These are phyloP conservation scores for Myrmaecium sp. DNA, from an alignment of 2,329 filamentous ascomycete genomes.

Conservation along the genomic window DNA sequence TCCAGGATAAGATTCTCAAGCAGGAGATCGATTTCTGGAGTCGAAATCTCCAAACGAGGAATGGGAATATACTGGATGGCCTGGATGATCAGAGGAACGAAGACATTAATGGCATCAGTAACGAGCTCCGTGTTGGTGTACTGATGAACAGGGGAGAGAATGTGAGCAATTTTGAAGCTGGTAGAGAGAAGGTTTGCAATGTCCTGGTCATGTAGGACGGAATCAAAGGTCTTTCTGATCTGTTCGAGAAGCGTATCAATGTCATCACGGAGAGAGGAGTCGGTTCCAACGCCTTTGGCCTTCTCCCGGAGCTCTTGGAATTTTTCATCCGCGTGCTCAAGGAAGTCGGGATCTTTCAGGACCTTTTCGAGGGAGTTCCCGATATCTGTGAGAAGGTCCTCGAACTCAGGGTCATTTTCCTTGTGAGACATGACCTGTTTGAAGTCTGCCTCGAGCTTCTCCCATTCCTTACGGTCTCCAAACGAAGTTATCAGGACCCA, in stretches of 20 bases:
- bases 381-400: slow-evolving; percentile 56
- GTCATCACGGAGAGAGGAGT: slow-evolving; percentile 54
- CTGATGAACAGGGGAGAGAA: slow-evolving; percentile 49
- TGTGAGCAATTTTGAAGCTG: slow-evolving; percentile 47
- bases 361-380: slow-evolving; percentile 63
- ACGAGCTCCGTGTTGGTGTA: slow-evolving; percentile 55
- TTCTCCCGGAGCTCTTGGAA: slow-evolving; percentile 41
- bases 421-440: slow-evolving; percentile 57
- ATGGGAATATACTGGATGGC: slow-evolving; percentile 78
- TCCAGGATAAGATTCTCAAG: slow-evolving; percentile 84
- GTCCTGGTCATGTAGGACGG: slow-evolving; percentile 55
- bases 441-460: slow-evolving; percentile 52
- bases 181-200: slow-evolving; percentile 53
- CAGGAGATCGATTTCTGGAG: slow-evolving; percentile 67
- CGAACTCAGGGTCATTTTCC: slow-evolving; percentile 65
- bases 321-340: slow-evolving; percentile 55
- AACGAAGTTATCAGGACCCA: slow-evolving; percentile 70
- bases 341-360: slow-evolving; percentile 72
- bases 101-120: slow-evolving; percentile 60
- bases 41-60: slow-evolving; percentile 72
- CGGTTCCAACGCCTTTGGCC: slow-evolving; percentile 39
- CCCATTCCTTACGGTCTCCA: slow-evolving; percentile 58
- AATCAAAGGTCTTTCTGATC: slow-evolving; percentile 47
- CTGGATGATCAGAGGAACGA: slow-evolving; percentile 61
- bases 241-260: slow-evolving; percentile 56